Conservation (phyloP, 2,329 filamentous ascomycete species). For the Aspergillus flavus region DNA sequence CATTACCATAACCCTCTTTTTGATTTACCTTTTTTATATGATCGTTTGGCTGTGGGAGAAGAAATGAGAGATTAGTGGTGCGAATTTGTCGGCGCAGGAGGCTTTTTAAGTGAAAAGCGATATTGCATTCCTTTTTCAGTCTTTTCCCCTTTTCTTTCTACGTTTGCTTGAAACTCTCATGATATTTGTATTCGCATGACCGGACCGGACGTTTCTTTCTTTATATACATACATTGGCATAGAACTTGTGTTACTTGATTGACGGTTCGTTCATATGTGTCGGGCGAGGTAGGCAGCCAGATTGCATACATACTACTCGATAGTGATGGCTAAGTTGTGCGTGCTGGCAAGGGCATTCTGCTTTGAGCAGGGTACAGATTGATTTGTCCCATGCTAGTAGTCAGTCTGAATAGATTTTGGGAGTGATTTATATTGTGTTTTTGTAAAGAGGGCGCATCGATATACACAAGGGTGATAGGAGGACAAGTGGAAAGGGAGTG, state of each 20-base stretch:
- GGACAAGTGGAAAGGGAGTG: neutral
- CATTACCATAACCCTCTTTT: constrained; percentile 4
- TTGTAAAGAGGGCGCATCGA: neutral
- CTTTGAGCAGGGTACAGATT: neutral
- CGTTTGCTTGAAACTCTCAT: neutral
- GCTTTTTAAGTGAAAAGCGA: neutral
- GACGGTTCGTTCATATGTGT: constrained; percentile 7
- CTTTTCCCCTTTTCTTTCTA: constrained; percentile 5
- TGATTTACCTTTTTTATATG: neutral
- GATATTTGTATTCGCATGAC: constrained; percentile 16
- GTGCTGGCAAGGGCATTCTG: neutral
- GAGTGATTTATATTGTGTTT: neutral
- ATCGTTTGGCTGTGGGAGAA: neutral
- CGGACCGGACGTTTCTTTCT: constrained; percentile 17
- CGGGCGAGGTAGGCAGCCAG: constrained; percentile 6
- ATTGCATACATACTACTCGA: constrained; percentile 11
- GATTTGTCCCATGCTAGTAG: neutral
- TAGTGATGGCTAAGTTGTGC: neutral
- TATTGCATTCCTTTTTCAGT: constrained; percentile 11
- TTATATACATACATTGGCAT: constrained; percentile 26
- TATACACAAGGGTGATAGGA: neutral
- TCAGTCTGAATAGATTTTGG: neutral
- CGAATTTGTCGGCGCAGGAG: constrained; percentile 3
- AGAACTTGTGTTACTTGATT: constrained; percentile 17
- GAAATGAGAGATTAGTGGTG: neutral